These are phyloP conservation scores for Colletotrichum chrysophilum DNA, from an alignment of 2,329 filamentous ascomycete species.

Conservation along the genomic window DNA sequence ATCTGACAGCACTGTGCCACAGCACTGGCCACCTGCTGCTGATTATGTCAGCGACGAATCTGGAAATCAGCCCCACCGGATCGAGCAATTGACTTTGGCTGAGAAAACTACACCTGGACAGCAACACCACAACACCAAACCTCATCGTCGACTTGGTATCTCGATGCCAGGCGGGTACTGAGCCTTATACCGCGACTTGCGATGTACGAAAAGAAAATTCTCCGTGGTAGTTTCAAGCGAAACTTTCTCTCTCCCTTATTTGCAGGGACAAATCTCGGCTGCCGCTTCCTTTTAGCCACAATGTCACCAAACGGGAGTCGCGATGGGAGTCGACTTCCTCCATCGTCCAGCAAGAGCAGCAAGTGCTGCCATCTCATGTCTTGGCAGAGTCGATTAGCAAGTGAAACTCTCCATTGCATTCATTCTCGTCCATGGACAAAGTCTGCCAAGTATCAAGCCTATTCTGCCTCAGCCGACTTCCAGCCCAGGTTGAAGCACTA, in stretches of 20 bases:
- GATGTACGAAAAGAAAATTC: accelerated
- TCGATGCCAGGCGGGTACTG: not conserved
- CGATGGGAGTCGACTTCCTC: not conserved
- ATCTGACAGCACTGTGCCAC: not conserved
- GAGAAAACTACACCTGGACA: not conserved
- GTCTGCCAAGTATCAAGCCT: not conserved
- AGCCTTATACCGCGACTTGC: accelerated
- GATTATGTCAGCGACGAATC: not conserved
- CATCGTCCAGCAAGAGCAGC: not conserved
- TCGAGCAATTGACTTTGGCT: not conserved
- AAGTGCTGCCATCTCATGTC: not conserved
- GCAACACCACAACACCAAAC: accelerated
- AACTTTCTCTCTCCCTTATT: not conserved
- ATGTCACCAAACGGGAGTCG: not conserved
- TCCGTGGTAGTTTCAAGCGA: not conserved
- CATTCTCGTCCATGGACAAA: not conserved
- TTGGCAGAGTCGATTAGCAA: not conserved
- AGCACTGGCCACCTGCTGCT: not conserved
- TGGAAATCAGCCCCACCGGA: not conserved
- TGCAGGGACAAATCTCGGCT: not conserved
- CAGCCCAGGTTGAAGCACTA: not conserved
- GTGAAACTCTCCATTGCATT: not conserved
- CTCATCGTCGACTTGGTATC: not conserved
- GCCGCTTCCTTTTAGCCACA: not conserved
- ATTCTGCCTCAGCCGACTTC: not conserved